Evolutionary conservation across 164 flowering plant genomes (phyloP).

Genomic region (Umbellularia californica): DNA sequence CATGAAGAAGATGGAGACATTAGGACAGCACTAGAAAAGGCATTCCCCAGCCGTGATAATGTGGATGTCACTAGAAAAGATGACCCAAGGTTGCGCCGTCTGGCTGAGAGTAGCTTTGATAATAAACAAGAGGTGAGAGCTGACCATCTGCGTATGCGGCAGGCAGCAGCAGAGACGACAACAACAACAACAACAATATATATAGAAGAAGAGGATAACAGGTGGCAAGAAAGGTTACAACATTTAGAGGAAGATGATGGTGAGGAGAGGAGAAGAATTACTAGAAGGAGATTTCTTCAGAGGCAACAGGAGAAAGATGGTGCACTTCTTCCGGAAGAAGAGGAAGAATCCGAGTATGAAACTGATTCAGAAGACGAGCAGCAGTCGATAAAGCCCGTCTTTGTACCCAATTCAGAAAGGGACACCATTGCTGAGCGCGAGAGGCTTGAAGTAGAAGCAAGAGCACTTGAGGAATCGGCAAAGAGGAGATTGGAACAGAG

Average conservation of each 20-base stretch:
- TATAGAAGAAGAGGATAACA: slow-evolving; percentile 65
- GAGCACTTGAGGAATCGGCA: slow-evolving; percentile 56
- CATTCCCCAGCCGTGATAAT: slow-evolving; percentile 53
- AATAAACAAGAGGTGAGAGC: slow-evolving; percentile 73
- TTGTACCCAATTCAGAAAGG: slow-evolving; percentile 75
- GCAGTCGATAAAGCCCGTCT: slow-evolving; percentile 84
- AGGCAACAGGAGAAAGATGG: slow-evolving; percentile 45
- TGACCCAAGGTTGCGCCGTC: slow-evolving; percentile 79
- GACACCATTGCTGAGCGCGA: slow-evolving; percentile 89
- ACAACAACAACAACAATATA: too few relatives aligned
- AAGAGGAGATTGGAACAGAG: slow-evolving; percentile 62
- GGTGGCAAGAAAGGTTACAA: slow-evolving; percentile 44
- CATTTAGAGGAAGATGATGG: slow-evolving; percentile 66
- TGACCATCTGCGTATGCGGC: slow-evolving; percentile 75
- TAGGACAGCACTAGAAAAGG: slow-evolving; percentile 43
- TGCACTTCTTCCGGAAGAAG: slow-evolving; percentile 38
- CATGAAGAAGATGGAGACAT: slow-evolving; percentile 80
- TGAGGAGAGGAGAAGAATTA: slow-evolving; percentile 53
- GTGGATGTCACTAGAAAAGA: slow-evolving; percentile 33
- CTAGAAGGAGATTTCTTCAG: slow-evolving; percentile 52
- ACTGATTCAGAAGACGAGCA: too few relatives aligned
- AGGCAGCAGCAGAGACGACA: slow-evolving; percentile 43
- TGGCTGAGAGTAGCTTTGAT: slow-evolving; percentile 66
- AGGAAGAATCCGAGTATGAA: slow-evolving; percentile 89
- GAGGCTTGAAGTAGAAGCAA: slow-evolving; percentile 70